Evolutionary conservation across 2,329 filamentous ascomycete genomes (phyloP).

Genomic region (Cercospora sp.): DNA sequence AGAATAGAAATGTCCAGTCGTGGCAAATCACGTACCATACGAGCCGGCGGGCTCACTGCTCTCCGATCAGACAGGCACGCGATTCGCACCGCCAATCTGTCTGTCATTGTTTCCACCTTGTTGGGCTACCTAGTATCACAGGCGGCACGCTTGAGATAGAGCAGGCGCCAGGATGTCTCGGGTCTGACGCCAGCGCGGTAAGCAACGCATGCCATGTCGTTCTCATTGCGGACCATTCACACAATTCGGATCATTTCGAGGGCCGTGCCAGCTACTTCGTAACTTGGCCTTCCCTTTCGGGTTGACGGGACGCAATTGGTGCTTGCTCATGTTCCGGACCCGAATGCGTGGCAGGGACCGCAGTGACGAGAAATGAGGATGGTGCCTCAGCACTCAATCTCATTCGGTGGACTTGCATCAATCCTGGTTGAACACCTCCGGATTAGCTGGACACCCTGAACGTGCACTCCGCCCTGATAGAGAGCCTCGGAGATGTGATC

Average conservation of each 20-base stretch:
- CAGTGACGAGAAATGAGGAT: neutral
- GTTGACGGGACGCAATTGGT: neutral
- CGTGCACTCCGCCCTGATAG: neutral
- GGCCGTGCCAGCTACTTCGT: neutral
- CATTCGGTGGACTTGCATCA: neutral
- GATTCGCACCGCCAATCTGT: neutral
- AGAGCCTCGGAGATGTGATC: neutral
- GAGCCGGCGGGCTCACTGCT: neutral
- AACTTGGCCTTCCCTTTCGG: neutral
- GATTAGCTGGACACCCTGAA: neutral
- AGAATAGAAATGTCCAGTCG: neutral
- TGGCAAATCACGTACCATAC: neutral
- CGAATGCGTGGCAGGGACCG: neutral
- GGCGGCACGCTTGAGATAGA: neutral
- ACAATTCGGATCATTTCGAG: neutral
- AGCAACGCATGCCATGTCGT: neutral
- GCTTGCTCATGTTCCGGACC: neutral
- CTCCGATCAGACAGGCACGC: neutral
- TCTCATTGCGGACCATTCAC: neutral
- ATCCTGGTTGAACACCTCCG: slow-evolving; percentile 1
- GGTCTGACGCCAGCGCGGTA: neutral
- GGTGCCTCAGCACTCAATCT: neutral
- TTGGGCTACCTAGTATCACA: neutral
- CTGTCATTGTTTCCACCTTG: neutral
- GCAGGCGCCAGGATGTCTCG: neutral